Evolutionary conservation across 208 protist genomes (phyloP), one percentile per base, ranked within the genome.

Genomic region (Willaertia magna): DNA sequence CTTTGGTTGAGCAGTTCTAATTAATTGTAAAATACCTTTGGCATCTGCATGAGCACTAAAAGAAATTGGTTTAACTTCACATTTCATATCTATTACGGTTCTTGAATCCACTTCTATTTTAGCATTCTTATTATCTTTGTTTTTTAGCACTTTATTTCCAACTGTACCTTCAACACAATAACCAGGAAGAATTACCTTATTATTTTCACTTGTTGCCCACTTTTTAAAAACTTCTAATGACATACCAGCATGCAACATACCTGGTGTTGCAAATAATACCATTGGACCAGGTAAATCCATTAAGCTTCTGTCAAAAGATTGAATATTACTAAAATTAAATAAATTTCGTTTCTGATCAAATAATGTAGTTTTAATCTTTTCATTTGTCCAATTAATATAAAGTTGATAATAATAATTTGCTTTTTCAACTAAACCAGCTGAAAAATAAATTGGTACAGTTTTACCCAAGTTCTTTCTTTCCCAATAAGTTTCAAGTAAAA

Each of bases 151-250:
- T 82, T 93, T 93, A 84, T 94, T 85, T 61, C 95, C 95, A 18
- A 96, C 90, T 0, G 96, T 98, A 40, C 94, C 94, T 43, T 88
- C 90, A 0, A 96, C 94, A 89, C 96, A 98, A 87, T 97, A 97
- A 20, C 94, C 94, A 0, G 96, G 95, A 49, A 98, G 87, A 59
- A 98, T 96, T 40, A 95, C 87, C 84, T 96, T 87, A 83, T 98
- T 98, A 0, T 90, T 47, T 59, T 86, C 88, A 55, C n/a, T 43
- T 49, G 43, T 11, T 30, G 90, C 90, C 95, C 94, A 97, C 49
- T 89, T 87, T 40, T 92, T 92, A 84, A 98, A 97, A 0, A 93
- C 90, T 43, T 93, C 87, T 34, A 96, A 85, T 1, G 92, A 94
- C 0, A 59, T 90, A 16, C 92, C 92, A 51, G 82, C 92, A 86